Evolutionary conservation across 2,329 filamentous ascomycete genomes (phyloP).

Genomic region (Dendrostoma leiphaemia): DNA sequence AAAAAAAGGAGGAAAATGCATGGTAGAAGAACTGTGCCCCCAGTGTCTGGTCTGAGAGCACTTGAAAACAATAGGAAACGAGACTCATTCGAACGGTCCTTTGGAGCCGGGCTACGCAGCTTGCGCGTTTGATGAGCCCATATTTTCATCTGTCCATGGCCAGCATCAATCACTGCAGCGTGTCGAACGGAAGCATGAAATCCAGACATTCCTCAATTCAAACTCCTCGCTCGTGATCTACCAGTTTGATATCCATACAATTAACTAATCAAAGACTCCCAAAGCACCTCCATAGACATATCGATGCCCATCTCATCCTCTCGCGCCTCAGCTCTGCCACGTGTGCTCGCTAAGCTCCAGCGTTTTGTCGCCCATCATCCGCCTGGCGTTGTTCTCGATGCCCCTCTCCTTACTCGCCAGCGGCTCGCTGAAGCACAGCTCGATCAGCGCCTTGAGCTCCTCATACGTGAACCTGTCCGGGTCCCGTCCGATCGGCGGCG

Average conservation of each 20-base stretch:
- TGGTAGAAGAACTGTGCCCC: too few species aligned
- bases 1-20: too few species aligned
- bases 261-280: background rate
- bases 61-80: too few species aligned
- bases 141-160: too few species aligned
- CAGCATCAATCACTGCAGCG: too few species aligned
- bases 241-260: background rate
- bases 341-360: conserved; percentile 69
- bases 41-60: too few species aligned
- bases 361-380: conserved; percentile 69
- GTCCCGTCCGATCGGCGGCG: conserved; percentile 24
- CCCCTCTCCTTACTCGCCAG: conserved; percentile 66
- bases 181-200: too few species aligned
- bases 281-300: background rate
- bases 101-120: too few species aligned
- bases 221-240: background rate
- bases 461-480: conserved; percentile 59
- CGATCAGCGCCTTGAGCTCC: conserved; percentile 63
- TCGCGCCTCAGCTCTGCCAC: conserved; percentile 54
- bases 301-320: too few species aligned
- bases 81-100: too few species aligned
- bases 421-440: conserved; percentile 67
- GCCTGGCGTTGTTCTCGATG: conserved; percentile 63
- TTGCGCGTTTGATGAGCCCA: too few species aligned
- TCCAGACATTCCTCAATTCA: background rate